A percentile compares a stretch with the other conserved stretches of the same genome.
Conservation (phyloP, 2,329 filamentous ascomycete genomes). For the Amauroascus niger region DNA sequence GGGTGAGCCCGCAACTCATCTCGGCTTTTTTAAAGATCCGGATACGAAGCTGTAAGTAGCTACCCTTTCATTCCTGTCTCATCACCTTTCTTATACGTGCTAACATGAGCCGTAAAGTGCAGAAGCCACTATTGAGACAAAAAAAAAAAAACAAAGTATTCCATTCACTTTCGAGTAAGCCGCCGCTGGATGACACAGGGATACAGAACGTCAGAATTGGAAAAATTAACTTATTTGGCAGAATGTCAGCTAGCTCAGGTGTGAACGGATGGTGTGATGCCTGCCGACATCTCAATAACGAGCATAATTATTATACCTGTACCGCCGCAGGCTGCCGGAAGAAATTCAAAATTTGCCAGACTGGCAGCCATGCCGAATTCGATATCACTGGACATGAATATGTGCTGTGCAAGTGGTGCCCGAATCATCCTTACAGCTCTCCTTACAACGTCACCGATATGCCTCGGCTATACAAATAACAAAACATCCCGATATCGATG, state of each 20-base stretch:
- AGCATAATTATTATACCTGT: background rate
- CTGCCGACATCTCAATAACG: background rate
- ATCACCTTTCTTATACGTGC: background rate
- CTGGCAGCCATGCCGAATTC: background rate
- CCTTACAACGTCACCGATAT: background rate
- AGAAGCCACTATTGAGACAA: background rate
- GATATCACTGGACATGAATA: background rate
- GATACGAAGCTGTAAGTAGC: background rate
- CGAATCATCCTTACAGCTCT: background rate
- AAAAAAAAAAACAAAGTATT: background rate
- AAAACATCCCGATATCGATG: background rate
- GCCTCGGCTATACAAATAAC: background rate
- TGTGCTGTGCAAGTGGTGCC: background rate
- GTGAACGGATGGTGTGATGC: background rate
- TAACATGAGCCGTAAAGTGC: background rate
- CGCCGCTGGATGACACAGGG: background rate
- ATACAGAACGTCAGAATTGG: background rate
- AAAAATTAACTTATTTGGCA: background rate
- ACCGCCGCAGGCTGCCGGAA: background rate
- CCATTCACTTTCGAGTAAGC: background rate
- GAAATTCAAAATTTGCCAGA: background rate
- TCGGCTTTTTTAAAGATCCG: background rate
- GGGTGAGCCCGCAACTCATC: background rate
- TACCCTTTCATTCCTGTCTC: background rate
- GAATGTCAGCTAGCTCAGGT: background rate